phyloP scores from a whole-genome alignment of 139 green algal species.

The Chlamydomonas applanata region DNA sequence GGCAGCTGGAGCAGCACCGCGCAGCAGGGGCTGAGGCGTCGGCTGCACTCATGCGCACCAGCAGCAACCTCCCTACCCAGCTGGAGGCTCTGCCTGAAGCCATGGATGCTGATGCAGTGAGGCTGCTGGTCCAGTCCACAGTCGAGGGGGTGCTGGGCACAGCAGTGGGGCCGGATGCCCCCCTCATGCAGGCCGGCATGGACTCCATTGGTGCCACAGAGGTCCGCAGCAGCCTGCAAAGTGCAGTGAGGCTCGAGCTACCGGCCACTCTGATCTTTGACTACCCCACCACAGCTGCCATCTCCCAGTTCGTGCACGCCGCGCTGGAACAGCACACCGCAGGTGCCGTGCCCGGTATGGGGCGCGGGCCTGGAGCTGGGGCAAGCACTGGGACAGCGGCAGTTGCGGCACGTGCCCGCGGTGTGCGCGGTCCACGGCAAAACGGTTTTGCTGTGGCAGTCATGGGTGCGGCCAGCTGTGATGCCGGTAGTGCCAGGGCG shows the following conservation, averaged over 20 bases:
- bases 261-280: slow-evolving; percentile 63
- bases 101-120: slow-evolving; percentile 21
- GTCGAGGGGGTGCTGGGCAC: slow-evolving; percentile 13
- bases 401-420: background rate
- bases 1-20: background rate
- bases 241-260: slow-evolving; percentile 54
- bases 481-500: slow-evolving; percentile 2
- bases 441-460: too few species aligned
- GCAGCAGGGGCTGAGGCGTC: background rate
- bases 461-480: background rate
- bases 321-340: background rate
- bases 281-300: slow-evolving; percentile 27
- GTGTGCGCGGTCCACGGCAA: background rate
- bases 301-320: slow-evolving; percentile 10
- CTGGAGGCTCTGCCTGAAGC: background rate
- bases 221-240: slow-evolving; percentile 50
- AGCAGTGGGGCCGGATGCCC: slow-evolving; percentile 30
- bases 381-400: background rate
- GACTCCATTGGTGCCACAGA: slow-evolving; percentile 76
- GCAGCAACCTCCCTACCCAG: too few species aligned
- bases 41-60: background rate
- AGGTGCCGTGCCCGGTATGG: background rate
- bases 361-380: background rate
- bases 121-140: slow-evolving; percentile 25
- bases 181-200: slow-evolving; percentile 61